phyloP scores from a whole-genome alignment of 2,329 filamentous ascomycete species.

The Claviceps africana region DNA sequence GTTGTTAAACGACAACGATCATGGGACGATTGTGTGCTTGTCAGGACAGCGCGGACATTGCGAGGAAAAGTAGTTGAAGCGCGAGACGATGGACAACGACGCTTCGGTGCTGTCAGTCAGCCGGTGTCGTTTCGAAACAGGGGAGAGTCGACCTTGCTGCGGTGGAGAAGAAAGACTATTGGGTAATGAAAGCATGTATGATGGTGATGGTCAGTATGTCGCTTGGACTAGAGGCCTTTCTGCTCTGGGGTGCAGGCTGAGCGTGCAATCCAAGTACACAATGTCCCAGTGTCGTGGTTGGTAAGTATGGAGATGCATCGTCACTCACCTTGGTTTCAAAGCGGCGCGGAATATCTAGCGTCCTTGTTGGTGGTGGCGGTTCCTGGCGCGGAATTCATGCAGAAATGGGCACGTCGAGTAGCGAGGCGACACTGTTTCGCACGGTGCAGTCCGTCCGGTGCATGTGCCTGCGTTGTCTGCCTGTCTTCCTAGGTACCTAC shows the following conservation, averaged over 20 bases:
- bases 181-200: background rate
- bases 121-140: background rate
- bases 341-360: conserved; percentile 8
- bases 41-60: conserved; percentile 10
- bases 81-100: background rate
- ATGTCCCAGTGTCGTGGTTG: background rate
- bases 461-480: too few relatives aligned
- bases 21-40: conserved; percentile 3
- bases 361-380: background rate
- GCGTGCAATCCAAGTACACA: background rate
- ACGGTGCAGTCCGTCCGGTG: too few relatives aligned
- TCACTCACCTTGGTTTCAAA: background rate
- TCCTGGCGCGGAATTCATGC: background rate
- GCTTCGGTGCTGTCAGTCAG: background rate
- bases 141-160: background rate
- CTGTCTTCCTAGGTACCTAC: too few relatives aligned
- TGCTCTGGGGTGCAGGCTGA: background rate
- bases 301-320: background rate
- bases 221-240: background rate
- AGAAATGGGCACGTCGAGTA: too few relatives aligned
- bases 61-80: background rate
- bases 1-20: conserved; percentile 8
- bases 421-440: too few relatives aligned
- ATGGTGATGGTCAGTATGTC: background rate
- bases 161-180: background rate